Base-by-base conservation (phyloP, 1,284 basidiomycete genomes). In the Sanguinoderma infundibulare region DNA sequence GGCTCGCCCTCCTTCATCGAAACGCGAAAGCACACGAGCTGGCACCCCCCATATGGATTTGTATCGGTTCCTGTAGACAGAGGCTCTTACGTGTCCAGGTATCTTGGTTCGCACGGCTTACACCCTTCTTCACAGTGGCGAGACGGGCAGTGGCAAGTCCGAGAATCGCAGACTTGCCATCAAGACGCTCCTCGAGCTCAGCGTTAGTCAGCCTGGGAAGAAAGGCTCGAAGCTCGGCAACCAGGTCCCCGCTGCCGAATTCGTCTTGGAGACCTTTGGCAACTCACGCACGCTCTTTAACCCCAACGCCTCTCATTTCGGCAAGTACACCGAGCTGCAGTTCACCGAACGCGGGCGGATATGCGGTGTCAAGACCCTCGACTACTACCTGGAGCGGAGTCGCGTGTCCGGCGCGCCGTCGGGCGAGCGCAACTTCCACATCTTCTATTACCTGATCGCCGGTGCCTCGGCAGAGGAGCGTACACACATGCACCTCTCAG, bases 371-470 rank as follows among this genome's bases (percentile, higher is more conserved):
- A 99, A 98, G 77, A 97, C 94, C 0, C 89, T 98, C 67, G 95
- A 98, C 72, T 99, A 99, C 79, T 98, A 97, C 78, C 86, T 99
- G 60, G 96, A 99, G 76, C 86, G 92, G 49, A 91, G 90, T 61
- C 87, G 94, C 17, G 93, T 97, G 20, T 84, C 91, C 5, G 87
- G 87, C 42, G 87, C 90, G 0, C 90, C 90, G 3, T 91, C 86
- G 0, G 94, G 94, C 57, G 95, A 98, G 75, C 87, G 96, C 28
- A 98, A 97, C 70, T 99, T 98, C 76, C 96, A 98, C 75, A 93
- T 97, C 51, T 98, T 98, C 77, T 97, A 98, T 76, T 96, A 98
- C 76, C 87, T 98, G 69, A 87, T 96, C 58, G 90, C 95, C 1
- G 97, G 97, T 42, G 94, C 96, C 1, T 87, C 91, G 0, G 75